phyloP scores from a whole-genome alignment of 1,284 basidiomycete species.

The Ceratobasidium theobromae region DNA sequence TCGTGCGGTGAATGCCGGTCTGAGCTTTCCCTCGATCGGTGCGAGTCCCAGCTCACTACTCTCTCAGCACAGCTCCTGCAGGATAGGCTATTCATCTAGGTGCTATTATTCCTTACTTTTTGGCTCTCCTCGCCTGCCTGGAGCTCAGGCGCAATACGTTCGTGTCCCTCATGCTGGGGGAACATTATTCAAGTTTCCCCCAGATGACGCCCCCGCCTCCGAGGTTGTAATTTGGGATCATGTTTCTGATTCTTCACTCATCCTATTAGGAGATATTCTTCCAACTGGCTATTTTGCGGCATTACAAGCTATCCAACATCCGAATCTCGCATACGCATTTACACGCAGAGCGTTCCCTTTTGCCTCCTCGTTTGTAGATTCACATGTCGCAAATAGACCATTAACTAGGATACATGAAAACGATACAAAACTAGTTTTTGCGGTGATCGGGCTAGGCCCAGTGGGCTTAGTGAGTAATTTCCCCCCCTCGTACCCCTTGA shows the following conservation, averaged over 20 bases:
- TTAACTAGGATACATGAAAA: conserved; percentile 39
- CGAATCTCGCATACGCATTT: conserved; percentile 57
- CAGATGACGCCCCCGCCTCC: conserved; percentile 47
- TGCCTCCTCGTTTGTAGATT: not conserved
- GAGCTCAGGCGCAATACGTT: conserved; percentile 86
- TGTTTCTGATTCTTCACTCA: conserved; percentile 60
- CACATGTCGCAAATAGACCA: not conserved
- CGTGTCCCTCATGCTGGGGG: conserved; percentile 78
- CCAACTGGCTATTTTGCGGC: conserved; percentile 74
- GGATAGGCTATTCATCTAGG: conserved; percentile 72
- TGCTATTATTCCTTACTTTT: conserved; percentile 70
- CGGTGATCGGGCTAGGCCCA: conserved; percentile 71
- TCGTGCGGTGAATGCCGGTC: conserved; percentile 83
- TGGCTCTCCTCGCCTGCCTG: conserved; percentile 70
- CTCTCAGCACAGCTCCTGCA: conserved; percentile 60
- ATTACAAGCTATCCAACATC: conserved; percentile 68
- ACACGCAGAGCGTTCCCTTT: not conserved
- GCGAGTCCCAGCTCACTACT: not conserved
- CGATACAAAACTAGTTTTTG: conserved; percentile 58
- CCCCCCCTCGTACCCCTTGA: too few relatives aligned
- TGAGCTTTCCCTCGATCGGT: too few relatives aligned
- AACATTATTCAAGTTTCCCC: conserved; percentile 68
- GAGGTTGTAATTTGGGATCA: conserved; percentile 43
- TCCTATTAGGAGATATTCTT: conserved; percentile 79
- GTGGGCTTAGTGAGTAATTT: conserved; percentile 66